Conservation (phyloP, 495 filamentous ascomycete genomes). For the Penicillium daleae region DNA sequence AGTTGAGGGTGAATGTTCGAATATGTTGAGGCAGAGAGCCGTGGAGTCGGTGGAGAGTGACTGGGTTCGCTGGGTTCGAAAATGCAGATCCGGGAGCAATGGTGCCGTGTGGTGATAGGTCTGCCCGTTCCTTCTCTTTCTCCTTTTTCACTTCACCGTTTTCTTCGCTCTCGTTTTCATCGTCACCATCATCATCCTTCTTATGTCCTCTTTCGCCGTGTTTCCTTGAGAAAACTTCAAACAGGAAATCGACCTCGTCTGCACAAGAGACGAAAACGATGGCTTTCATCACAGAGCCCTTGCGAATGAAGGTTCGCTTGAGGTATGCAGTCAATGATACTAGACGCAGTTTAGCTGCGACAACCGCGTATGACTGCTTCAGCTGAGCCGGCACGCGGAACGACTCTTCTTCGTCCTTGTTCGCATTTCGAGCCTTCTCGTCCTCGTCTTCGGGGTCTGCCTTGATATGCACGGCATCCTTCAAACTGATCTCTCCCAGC, state of each 20-base stretch:
- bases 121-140: constrained; percentile 17
- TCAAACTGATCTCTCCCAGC: constrained; percentile 90
- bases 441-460: constrained; percentile 57
- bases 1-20: constrained; percentile 79
- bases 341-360: constrained; percentile 84
- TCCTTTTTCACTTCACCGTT: constrained; percentile 26
- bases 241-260: constrained; percentile 96
- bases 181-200: constrained; percentile 31
- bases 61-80: constrained; percentile 54
- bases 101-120: constrained; percentile 49
- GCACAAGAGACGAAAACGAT: constrained; percentile 97
- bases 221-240: constrained; percentile 74
- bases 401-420: constrained; percentile 50
- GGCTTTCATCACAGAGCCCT: constrained; percentile 88
- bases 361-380: constrained; percentile 84
- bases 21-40: constrained; percentile 89
- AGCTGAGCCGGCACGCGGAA: constrained; percentile 93
- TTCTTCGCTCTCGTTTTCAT: constrained; percentile 30
- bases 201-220: constrained; percentile 34
- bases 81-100: constrained; percentile 54
- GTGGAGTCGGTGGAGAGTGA: constrained; percentile 84
- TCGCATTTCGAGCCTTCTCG: constrained; percentile 32
- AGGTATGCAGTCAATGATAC: constrained; percentile 83
- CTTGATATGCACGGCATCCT: constrained; percentile 87
- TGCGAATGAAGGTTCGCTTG: constrained; percentile 81